These are phyloP conservation scores for Pisolithus microcarpus DNA, from an alignment of 768 basidiomycete species.

Conservation along the genomic window DNA sequence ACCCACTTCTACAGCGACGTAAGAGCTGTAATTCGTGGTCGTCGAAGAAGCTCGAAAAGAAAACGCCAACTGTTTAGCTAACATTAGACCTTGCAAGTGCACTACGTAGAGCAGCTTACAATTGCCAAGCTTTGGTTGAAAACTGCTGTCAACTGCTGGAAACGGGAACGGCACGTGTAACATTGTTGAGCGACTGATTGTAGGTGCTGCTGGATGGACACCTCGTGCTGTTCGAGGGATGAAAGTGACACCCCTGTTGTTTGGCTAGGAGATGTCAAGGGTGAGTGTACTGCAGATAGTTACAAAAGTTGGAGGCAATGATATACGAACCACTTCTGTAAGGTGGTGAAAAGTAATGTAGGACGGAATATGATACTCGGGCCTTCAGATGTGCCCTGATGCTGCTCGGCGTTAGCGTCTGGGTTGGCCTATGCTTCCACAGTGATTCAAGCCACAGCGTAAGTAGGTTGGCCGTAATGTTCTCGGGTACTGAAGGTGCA, in stretches of 20 bases:
- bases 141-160: constrained; percentile 35
- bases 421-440: constrained; percentile 30
- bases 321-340: constrained; percentile 35
- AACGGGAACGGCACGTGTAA: constrained; percentile 30
- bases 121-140: constrained; percentile 35
- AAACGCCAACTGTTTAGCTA: constrained; percentile 31
- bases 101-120: constrained; percentile 26
- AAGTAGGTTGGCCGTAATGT: constrained; percentile 30
- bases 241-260: constrained; percentile 33
- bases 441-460: constrained; percentile 46
- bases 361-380: constrained; percentile 42
- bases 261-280: constrained; percentile 30
- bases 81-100: constrained; percentile 3
- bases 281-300: background rate
- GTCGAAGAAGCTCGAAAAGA: constrained; percentile 37
- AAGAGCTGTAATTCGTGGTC: constrained; percentile 12
- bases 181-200: constrained; percentile 35
- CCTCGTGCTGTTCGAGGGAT: constrained; percentile 34
- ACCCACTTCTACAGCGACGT: constrained; percentile 2
- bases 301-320: background rate
- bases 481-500: constrained; percentile 22
- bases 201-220: constrained; percentile 32
- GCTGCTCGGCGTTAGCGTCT: constrained; percentile 6
- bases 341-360: constrained; percentile 29
- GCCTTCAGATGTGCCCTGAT: constrained; percentile 19